Base-by-base conservation (phyloP, 208 protist genomes). In the Acanthamoeba triangularis region DNA sequence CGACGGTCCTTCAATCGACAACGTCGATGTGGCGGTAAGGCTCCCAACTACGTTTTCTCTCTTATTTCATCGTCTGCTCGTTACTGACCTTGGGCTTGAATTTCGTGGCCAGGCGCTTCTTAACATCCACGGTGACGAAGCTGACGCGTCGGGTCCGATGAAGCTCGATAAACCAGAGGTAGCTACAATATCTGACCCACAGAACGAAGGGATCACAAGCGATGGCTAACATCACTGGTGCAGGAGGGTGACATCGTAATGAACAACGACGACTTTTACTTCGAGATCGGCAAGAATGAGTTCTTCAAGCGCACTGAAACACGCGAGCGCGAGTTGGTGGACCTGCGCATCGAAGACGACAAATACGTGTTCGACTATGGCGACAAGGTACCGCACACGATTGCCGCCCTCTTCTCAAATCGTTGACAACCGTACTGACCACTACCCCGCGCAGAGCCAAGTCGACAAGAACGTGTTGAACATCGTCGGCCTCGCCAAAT, bases 281-380 rank as follows among this genome's bases (percentile, higher is more conserved):
- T 80, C 23, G 72, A 80, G 33, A 28, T 35, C 41, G 72, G 72
- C 41, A 37, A 47, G 30, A 80, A 80, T 14, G 72, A 80, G 72
- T 80, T 80, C 35, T 80, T 80, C 72, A 47, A 80, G 35, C 72
- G 72, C 14, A 80, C 41, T 4, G 41, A 47, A 80, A 30, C 41
- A 35, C 61, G n/a, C 10, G 28, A 69, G 23, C 61, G 72, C 41
- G 72, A 80, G 20, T 33, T 80, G 16, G 72, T 47, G 33, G 72
- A 80, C 30, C 72, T 80, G 16, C 72, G 72, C 30, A 80, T 80
- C 41, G 72, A 80, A 13, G 72, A 80, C 30, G 72, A 80, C 72
- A 80, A 80, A 80, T 80, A 80, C 23, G 33, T 80, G 33, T 80
- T 80, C 33, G 72, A 80, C 23, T 80, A 80, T 80, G 72, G 72